phyloP scores from a whole-genome alignment of 2,329 filamentous ascomycete species.

The Corynespora cassiicola region DNA sequence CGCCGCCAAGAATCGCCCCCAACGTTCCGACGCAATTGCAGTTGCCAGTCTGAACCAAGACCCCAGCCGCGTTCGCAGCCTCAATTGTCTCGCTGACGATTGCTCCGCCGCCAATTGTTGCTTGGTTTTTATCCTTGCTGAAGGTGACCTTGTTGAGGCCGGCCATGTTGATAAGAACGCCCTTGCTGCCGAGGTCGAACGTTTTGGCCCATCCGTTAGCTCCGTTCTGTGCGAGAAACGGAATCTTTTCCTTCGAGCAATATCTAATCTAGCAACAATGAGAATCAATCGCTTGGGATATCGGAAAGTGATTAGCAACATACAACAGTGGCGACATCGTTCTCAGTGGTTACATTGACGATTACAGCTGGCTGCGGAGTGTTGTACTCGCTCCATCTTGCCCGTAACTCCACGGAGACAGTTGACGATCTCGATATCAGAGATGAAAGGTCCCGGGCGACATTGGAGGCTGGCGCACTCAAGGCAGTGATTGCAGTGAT shows the following conservation, averaged over 20 bases:
- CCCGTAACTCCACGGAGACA: conserved; percentile 17
- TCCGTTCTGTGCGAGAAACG: conserved; percentile 36
- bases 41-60: conserved; percentile 34
- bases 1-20: conserved; percentile 54
- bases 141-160: conserved; percentile 31
- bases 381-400: conserved; percentile 31
- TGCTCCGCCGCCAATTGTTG: conserved; percentile 40
- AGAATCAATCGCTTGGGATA: no score
- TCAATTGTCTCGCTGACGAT: conserved; percentile 45
- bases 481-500: conserved; percentile 17
- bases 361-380: conserved; percentile 24
- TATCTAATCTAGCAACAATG: conserved; percentile 26
- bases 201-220: conserved; percentile 34
- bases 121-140: conserved; percentile 27
- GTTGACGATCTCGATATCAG: conserved; percentile 19
- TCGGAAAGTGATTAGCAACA: no score
- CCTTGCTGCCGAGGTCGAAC: conserved; percentile 26
- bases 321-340: conserved; percentile 27
- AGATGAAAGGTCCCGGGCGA: conserved; percentile 18
- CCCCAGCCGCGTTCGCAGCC: conserved; percentile 44
- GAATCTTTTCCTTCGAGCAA: conserved; percentile 20
- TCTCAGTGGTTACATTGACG: conserved; percentile 24
- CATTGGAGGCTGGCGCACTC: conserved; percentile 11
- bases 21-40: conserved; percentile 40
- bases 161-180: conserved; percentile 38